phyloP scores from a whole-genome alignment of 306 rosid genomes.

The Purshia tridentata region DNA sequence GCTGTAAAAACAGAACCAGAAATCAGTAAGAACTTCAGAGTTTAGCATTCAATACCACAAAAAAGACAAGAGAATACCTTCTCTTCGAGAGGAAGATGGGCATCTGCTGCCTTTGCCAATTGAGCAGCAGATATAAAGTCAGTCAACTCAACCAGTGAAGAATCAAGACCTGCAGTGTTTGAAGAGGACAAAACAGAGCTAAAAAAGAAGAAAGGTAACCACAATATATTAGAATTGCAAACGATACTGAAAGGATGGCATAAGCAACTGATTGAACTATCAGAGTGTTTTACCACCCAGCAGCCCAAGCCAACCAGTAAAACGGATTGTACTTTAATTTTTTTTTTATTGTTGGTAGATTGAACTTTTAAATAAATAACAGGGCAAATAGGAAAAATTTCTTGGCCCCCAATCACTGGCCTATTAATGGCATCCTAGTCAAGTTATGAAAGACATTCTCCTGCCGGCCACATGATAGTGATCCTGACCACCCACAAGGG shows the following conservation, averaged over 20 bases:
- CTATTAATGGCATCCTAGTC: not conserved
- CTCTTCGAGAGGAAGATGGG: slow-evolving; percentile 50
- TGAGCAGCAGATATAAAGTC: slow-evolving; percentile 88
- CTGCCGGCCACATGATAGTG: not conserved
- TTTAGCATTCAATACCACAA: slow-evolving; percentile 7
- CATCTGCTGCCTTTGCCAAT: slow-evolving; percentile 61
- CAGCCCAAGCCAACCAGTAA: not conserved
- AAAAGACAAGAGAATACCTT: slow-evolving; percentile 48
- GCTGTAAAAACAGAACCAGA: slow-evolving; percentile 50
- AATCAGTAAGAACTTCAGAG: slow-evolving; percentile 16
- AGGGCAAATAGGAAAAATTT: not conserved
- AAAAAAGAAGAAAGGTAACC: slow-evolving; percentile 1
- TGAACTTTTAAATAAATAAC: no score
- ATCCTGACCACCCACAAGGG: not conserved
- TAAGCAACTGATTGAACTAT: slow-evolving; percentile 9
- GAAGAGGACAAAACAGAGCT: slow-evolving; percentile 26
- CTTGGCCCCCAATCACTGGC: not conserved
- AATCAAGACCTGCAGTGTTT: slow-evolving; percentile 50
- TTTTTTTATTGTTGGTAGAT: no score
- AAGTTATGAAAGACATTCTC: not conserved
- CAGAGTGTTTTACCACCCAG: not conserved
- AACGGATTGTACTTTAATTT: not conserved
- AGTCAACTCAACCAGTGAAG: slow-evolving; percentile 63
- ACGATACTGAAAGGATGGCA: not conserved
- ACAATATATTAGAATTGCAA: not conserved